Conservation (phyloP, 1,284 basidiomycete genomes). For the Athelia sp. region DNA sequence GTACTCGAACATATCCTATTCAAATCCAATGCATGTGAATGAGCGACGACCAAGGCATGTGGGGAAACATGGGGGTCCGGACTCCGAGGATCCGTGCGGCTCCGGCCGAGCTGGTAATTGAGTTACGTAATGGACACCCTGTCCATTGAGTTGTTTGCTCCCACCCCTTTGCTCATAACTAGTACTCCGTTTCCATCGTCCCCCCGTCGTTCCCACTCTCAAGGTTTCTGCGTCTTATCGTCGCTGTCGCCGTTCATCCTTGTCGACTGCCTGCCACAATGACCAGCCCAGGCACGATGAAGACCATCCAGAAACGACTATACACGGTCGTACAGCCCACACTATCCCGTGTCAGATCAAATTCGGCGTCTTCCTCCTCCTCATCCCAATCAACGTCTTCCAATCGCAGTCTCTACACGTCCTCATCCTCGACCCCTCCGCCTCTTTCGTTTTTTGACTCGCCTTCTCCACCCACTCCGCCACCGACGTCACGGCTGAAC, state of each 20-base stretch:
- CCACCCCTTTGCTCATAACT: too few species aligned
- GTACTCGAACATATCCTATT: too few species aligned
- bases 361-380: conserved; percentile 25
- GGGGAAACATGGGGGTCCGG: too few species aligned
- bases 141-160: too few species aligned
- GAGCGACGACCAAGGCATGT: too few species aligned
- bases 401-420: conserved; percentile 34
- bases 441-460: conserved; percentile 44
- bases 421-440: conserved; percentile 8
- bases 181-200: not conserved
- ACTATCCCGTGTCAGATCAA: conserved; percentile 44
- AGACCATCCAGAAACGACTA: conserved; percentile 49
- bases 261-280: conserved; percentile 13
- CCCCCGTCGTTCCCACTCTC: too few species aligned
- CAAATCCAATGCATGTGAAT: too few species aligned
- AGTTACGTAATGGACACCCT: too few species aligned
- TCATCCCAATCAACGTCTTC: too few species aligned
- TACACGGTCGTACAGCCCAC: conserved; percentile 43
- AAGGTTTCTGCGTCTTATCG: too few species aligned
- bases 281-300: conserved; percentile 38
- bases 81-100: too few species aligned
- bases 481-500: conserved; percentile 32
- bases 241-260: not conserved
- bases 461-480: conserved; percentile 33
- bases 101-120: too few species aligned